These are phyloP conservation scores for Pythium biforme DNA, from an alignment of 352 stramenopile genomes.

Conservation along the genomic window DNA sequence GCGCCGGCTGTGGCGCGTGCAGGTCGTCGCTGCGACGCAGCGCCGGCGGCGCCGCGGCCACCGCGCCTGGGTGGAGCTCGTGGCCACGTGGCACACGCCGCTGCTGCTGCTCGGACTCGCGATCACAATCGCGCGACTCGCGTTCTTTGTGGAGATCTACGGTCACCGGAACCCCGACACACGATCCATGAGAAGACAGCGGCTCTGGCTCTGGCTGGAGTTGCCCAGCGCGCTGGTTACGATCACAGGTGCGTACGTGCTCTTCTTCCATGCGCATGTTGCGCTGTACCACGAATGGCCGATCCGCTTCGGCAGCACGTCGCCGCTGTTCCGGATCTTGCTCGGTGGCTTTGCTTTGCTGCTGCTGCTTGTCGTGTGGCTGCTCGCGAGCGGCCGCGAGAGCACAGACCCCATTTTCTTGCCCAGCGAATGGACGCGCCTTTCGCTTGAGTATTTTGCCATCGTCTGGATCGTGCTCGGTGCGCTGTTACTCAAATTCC, in stretches of 20 bases:
- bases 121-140: conserved; percentile 6
- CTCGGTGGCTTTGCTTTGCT: not conserved
- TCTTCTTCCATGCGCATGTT: conserved; percentile 23
- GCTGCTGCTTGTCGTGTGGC: conserved; percentile 5
- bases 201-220: conserved; percentile 14
- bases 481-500: conserved; percentile 15
- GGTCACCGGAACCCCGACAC: not conserved
- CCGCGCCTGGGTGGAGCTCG: conserved; percentile 8
- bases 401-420: not conserved
- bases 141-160: conserved; percentile 12
- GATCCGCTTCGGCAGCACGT: not conserved
- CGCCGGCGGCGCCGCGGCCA: conserved; percentile 7
- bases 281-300: conserved; percentile 22
- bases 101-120: conserved; percentile 16
- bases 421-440: not conserved
- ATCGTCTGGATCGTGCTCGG: conserved; percentile 25
- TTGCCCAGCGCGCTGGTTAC: conserved; percentile 11
- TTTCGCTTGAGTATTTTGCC: conserved; percentile 16
- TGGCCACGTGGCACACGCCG: conserved; percentile 20
- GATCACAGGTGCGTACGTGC: conserved; percentile 12
- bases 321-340: not conserved
- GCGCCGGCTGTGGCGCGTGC: conserved; percentile 10
- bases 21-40: not conserved
- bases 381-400: not conserved
- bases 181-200: not conserved